Conservation (phyloP, 768 basidiomycete species). For the Obba rivulosa region DNA sequence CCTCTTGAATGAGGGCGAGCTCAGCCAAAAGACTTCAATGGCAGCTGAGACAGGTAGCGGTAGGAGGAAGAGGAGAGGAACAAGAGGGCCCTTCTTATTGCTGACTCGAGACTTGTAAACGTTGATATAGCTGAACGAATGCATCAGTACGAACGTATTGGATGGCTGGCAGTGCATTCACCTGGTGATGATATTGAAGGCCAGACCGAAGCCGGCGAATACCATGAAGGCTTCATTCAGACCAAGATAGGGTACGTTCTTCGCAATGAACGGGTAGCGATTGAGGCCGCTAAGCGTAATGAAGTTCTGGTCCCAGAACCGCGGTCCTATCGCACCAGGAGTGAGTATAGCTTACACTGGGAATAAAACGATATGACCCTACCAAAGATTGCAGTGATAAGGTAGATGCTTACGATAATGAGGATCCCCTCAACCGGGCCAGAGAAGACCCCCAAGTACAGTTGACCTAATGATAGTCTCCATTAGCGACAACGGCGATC, state of each 20-base stretch:
- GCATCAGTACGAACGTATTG: not conserved
- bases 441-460: slow-evolving; percentile 90
- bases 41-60: slow-evolving; percentile 70
- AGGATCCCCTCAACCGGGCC: slow-evolving; percentile 97
- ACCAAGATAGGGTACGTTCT: slow-evolving; percentile 56
- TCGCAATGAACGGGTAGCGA: slow-evolving; percentile 39
- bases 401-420: slow-evolving; percentile 71
- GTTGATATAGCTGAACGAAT: slow-evolving; percentile 60
- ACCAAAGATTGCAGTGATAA: slow-evolving; percentile 76
- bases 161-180: slow-evolving; percentile 16
- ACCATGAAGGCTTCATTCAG: slow-evolving; percentile 89
- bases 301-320: slow-evolving; percentile 75
- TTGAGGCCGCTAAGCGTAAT: slow-evolving; percentile 55
- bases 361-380: slow-evolving; percentile 17
- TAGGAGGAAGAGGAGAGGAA: slow-evolving; percentile 68
- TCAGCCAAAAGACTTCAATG: slow-evolving; percentile 81
- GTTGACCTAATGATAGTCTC: slow-evolving; percentile 47
- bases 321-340: slow-evolving; percentile 47
- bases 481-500: not conserved
- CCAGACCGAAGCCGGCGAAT: slow-evolving; percentile 63
- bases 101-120: slow-evolving; percentile 58
- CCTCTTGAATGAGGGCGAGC: slow-evolving; percentile 53
- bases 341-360: not conserved
- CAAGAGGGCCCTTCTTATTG: slow-evolving; percentile 34
- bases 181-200: slow-evolving; percentile 78